Percentiles rank a stretch among this genome's conserved stretches.
Conservation (phyloP, 345 rosid species). For the Bretschneidera sinensis region DNA sequence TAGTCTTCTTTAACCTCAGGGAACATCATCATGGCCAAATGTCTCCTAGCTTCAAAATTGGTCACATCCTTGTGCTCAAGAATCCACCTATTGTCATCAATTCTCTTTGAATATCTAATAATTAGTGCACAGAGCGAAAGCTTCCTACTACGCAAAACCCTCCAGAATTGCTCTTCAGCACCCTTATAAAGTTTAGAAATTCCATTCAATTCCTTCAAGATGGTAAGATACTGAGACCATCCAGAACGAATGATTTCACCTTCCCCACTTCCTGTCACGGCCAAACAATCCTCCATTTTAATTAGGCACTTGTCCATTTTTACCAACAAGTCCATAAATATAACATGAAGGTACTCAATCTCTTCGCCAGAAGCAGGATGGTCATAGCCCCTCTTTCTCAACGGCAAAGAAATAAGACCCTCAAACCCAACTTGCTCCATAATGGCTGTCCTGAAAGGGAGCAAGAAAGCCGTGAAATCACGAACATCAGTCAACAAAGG, state of each 20-base stretch:
- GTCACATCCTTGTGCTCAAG: slow-evolving; percentile 72
- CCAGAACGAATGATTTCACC: slow-evolving; percentile 31
- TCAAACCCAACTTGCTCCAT: slow-evolving; percentile 18
- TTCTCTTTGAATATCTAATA: slow-evolving; percentile 56
- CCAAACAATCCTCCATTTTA: slow-evolving; percentile 35
- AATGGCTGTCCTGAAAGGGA: slow-evolving; percentile 43
- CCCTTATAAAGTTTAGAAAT: slow-evolving; percentile 55
- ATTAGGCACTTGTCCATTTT: slow-evolving; percentile 55
- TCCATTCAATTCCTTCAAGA: slow-evolving; percentile 63
- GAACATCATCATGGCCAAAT: slow-evolving; percentile 80
- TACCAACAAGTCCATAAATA: slow-evolving; percentile 37
- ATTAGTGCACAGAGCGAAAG: slow-evolving; percentile 50
- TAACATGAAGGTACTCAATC: slow-evolving; percentile 39
- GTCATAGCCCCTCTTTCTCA: slow-evolving; percentile 25
- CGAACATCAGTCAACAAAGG: slow-evolving; percentile 44
- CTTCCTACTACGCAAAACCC: slow-evolving; percentile 39
- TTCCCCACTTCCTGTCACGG: slow-evolving; percentile 30
- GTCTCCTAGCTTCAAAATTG: slow-evolving; percentile 79
- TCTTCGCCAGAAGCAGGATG: slow-evolving; percentile 30
- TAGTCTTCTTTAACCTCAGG: slow-evolving; percentile 85
- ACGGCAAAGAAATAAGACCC: slow-evolving; percentile 40
- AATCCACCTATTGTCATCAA: slow-evolving; percentile 77
- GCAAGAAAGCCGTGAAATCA: slow-evolving; percentile 59
- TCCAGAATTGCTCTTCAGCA: slow-evolving; percentile 50
- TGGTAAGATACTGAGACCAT: slow-evolving; percentile 64